These are phyloP conservation scores for Trichoderma oligosporum DNA, from an alignment of 2,329 filamentous ascomycete genomes.

Conservation along the genomic window DNA sequence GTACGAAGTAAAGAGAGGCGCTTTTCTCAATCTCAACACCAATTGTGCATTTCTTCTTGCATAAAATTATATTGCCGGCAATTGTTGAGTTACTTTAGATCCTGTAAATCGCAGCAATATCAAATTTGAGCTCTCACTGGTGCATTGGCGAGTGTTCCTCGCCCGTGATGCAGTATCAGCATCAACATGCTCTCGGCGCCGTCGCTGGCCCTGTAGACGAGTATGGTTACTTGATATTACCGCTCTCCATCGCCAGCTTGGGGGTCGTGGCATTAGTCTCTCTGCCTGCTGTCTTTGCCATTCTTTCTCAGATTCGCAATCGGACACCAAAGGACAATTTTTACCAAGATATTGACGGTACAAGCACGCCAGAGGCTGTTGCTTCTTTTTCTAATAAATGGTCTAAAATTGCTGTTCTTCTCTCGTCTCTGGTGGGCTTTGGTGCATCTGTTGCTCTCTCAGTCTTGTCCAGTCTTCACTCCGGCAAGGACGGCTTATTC, in stretches of 20 bases:
- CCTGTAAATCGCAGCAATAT: background rate
- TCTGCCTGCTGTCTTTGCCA: conserved; percentile 35
- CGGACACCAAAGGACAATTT: conserved; percentile 41
- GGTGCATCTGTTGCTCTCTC: conserved; percentile 54
- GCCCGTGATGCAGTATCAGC: conserved; percentile 11
- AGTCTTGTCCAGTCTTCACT: conserved; percentile 46
- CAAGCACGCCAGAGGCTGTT: conserved; percentile 60
- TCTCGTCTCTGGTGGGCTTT: conserved; percentile 53
- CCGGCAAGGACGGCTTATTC: conserved; percentile 37
- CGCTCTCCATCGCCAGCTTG: conserved; percentile 34
- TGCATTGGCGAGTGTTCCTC: conserved; percentile 5
- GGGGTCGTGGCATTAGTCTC: conserved; percentile 36
- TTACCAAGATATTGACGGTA: conserved; percentile 68
- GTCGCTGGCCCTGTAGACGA: background rate
- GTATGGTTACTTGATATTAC: conserved; percentile 22
- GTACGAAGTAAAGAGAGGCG: background rate
- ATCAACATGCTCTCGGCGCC: background rate
- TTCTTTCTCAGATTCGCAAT: conserved; percentile 34
- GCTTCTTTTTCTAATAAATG: conserved; percentile 58
- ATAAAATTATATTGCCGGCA: background rate
- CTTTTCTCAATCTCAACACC: background rate
- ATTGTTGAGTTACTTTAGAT: background rate
- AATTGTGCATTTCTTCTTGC: background rate
- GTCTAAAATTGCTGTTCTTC: conserved; percentile 52
- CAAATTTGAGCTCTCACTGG: conserved; percentile 11